These are phyloP conservation scores for Triticum aestivum DNA, from an alignment of 176 grass and related monocot genomes.

Conservation along the genomic window DNA sequence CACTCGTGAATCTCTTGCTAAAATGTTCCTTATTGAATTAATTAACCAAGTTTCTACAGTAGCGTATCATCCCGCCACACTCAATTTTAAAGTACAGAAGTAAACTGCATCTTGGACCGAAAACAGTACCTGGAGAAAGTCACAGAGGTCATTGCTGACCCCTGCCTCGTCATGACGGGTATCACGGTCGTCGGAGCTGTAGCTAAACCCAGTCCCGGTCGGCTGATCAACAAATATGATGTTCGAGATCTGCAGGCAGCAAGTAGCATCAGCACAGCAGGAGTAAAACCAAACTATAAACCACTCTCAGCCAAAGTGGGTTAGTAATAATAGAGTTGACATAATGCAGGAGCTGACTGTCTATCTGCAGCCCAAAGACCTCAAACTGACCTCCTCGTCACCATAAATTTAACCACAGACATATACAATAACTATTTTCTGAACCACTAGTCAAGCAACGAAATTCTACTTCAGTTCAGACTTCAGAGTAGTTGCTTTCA, in stretches of 20 bases:
- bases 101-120: too few relatives aligned
- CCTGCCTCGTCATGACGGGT: too few relatives aligned
- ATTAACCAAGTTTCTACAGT: too few relatives aligned
- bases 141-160: too few relatives aligned
- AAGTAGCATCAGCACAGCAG: neutral
- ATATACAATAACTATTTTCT: neutral
- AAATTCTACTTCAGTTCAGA: neutral
- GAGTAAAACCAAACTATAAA: neutral
- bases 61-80: too few relatives aligned
- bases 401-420: neutral
- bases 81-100: too few relatives aligned
- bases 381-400: neutral
- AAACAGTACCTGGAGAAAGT: too few relatives aligned
- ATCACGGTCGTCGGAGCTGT: too few relatives aligned
- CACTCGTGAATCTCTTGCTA: too few relatives aligned
- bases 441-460: neutral
- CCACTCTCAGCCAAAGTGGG: neutral
- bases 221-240: too few relatives aligned
- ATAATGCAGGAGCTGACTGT: neutral
- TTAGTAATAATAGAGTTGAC: neutral
- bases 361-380: neutral
- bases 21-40: too few relatives aligned
- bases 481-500: neutral
- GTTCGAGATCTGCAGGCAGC: constrained; percentile 67
- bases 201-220: too few relatives aligned